A percentile compares a stretch with the other conserved stretches of the same genome.
phyloP scores from a whole-genome alignment of 495 filamentous ascomycete species.

The Tetracladium setigerum region DNA sequence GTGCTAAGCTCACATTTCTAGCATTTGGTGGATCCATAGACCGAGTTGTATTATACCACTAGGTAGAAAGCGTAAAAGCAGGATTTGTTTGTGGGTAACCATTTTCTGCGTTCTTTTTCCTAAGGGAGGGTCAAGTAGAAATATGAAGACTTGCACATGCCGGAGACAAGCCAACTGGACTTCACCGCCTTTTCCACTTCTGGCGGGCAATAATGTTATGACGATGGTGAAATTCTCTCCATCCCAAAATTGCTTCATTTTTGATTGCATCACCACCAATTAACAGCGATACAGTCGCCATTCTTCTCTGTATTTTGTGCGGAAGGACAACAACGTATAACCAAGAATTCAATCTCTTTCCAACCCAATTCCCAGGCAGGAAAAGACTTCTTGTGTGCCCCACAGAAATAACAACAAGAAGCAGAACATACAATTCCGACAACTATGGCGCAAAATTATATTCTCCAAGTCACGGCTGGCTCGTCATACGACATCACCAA shows the following conservation, averaged over 20 bases:
- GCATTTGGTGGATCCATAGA: too few species aligned
- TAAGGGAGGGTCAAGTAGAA: too few species aligned
- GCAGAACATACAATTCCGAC: neutral
- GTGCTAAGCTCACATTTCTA: too few species aligned
- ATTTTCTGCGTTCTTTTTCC: neutral
- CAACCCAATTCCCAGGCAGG: neutral
- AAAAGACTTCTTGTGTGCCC: neutral
- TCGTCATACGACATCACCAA: constrained; percentile 57
- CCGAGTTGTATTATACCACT: too few species aligned
- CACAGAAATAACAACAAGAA: neutral
- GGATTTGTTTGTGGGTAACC: neutral
- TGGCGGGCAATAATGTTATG: too few species aligned
- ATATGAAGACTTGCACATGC: too few species aligned
- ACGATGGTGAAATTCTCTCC: too few species aligned
- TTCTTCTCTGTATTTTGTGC: neutral
- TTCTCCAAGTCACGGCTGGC: constrained; percentile 68
- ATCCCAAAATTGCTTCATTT: too few species aligned
- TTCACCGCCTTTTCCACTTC: too few species aligned
- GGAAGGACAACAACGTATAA: neutral
- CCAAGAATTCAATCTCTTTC: neutral
- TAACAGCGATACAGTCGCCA: too few species aligned
- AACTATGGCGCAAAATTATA: constrained; percentile 55
- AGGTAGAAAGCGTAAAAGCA: neutral
- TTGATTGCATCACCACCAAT: too few species aligned
- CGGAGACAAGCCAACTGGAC: too few species aligned